A percentile compares a stretch with the other conserved stretches of the same genome.
Conservation (phyloP, 495 filamentous ascomycete species). For the Aspergillus carlsbadensis region DNA sequence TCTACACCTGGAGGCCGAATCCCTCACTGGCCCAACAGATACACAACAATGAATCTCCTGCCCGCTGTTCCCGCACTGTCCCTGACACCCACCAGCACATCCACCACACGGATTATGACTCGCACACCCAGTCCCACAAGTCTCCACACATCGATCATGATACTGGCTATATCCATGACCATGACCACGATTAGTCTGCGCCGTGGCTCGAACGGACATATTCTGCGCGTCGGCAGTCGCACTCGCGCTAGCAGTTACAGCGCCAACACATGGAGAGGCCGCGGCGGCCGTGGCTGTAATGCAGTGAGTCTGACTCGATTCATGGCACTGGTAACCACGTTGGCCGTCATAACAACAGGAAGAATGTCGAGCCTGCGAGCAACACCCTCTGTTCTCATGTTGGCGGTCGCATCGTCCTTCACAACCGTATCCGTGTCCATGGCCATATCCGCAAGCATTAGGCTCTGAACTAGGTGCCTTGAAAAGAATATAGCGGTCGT, state of each 20-base stretch:
- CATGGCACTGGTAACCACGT: too few species aligned
- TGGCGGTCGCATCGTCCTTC: too few species aligned
- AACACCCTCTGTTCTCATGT: too few species aligned
- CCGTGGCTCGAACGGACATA: not conserved
- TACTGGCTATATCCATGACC: too few species aligned
- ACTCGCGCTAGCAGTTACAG: not conserved
- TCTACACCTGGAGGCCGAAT: not conserved
- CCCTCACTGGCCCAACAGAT: constrained; percentile 5
- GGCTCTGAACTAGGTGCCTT: not conserved
- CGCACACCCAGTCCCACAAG: not conserved
- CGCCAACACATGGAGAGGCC: not conserved
- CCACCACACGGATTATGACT: not conserved
- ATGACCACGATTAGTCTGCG: not conserved
- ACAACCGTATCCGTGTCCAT: too few species aligned
- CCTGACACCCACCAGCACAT: not conserved
- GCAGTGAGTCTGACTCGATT: too few species aligned
- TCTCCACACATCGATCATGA: not conserved
- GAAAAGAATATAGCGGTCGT: not conserved
- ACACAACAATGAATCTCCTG: constrained; percentile 10
- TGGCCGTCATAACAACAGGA: too few species aligned
- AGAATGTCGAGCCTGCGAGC: too few species aligned
- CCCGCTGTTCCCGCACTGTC: not conserved
- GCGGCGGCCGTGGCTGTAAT: too few species aligned
- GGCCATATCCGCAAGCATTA: not conserved
- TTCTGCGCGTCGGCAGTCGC: not conserved